Evolutionary conservation across 1,284 basidiomycete species (phyloP).

Genomic region (Ceratobasidium theobromae): DNA sequence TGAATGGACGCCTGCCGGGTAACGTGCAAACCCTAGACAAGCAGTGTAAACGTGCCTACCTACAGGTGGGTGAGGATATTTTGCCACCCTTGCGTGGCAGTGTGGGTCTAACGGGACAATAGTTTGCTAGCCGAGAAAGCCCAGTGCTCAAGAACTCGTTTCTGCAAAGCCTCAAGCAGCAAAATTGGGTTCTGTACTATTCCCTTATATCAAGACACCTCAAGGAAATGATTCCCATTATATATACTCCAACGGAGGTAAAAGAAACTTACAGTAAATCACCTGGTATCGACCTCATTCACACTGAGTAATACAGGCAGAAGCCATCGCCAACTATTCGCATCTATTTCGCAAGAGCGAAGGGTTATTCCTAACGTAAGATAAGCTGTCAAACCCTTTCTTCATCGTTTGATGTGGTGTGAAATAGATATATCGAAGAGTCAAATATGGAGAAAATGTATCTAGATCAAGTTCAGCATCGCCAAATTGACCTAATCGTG

Average conservation of each 20-base stretch:
- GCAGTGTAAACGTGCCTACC: slow-evolving; percentile 70
- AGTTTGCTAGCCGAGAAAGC: slow-evolving; percentile 50
- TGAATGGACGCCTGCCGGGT: slow-evolving; percentile 76
- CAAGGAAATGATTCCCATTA: slow-evolving; percentile 71
- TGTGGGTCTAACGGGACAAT: not conserved
- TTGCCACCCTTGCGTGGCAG: slow-evolving; percentile 44
- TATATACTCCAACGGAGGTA: slow-evolving; percentile 72
- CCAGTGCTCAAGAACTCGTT: slow-evolving; percentile 71
- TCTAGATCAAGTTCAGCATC: slow-evolving; percentile 52
- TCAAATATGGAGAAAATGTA: slow-evolving; percentile 58
- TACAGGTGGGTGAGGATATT: slow-evolving; percentile 51
- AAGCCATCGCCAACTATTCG: slow-evolving; percentile 78
- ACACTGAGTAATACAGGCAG: slow-evolving; percentile 58
- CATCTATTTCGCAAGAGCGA: slow-evolving; percentile 76
- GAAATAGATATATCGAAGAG: slow-evolving; percentile 62
- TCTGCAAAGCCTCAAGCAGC: slow-evolving; percentile 64
- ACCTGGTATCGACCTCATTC: too few relatives aligned
- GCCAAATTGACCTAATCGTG: slow-evolving; percentile 71
- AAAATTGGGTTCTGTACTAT: slow-evolving; percentile 78
- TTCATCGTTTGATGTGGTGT: not conserved
- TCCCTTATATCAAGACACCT: slow-evolving; percentile 61
- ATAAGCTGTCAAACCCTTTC: slow-evolving; percentile 38
- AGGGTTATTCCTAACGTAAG: slow-evolving; percentile 62
- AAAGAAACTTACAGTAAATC: not conserved
- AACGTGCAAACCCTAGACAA: slow-evolving; percentile 74